A percentile compares a stretch with the other conserved stretches of the same genome.
These are phyloP conservation scores for Phascolomyces articulosus DNA, from an alignment of 371 early-diverging fungal species.

Conservation along the genomic window DNA sequence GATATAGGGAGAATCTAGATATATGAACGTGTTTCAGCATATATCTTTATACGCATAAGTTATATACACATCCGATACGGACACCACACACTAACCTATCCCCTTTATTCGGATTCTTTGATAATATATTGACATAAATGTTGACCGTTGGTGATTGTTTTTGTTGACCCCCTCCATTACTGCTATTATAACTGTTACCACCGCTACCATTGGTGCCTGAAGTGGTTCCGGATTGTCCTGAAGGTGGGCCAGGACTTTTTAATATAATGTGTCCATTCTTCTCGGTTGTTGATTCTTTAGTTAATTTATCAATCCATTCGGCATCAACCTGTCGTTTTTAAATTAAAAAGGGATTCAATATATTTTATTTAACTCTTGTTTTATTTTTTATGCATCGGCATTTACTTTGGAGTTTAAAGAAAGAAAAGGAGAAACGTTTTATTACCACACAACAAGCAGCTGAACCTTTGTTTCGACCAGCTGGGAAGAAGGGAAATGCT, in stretches of 20 bases:
- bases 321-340: conserved; percentile 36
- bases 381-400: conserved; percentile 1
- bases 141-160: conserved; percentile 54
- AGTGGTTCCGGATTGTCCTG: not conserved
- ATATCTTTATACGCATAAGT: not conserved
- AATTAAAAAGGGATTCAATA: not conserved
- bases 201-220: not conserved
- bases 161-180: conserved; percentile 13
- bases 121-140: conserved; percentile 40
- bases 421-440: no score
- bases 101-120: conserved; percentile 25
- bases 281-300: not conserved
- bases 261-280: conserved; percentile 12
- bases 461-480: conserved; percentile 51
- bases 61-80: conserved; percentile 1
- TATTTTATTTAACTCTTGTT: not conserved
- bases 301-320: conserved; percentile 46
- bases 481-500: conserved; percentile 65
- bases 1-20: conserved; percentile 3
- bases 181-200: not conserved
- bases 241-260: conserved; percentile 27
- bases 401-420: no score
- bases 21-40: not conserved
- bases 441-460: conserved; percentile 68
- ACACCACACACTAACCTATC: conserved; percentile 11